phyloP scores from a whole-genome alignment of 2,329 filamentous ascomycete genomes.

The Aspergillus sp. region DNA sequence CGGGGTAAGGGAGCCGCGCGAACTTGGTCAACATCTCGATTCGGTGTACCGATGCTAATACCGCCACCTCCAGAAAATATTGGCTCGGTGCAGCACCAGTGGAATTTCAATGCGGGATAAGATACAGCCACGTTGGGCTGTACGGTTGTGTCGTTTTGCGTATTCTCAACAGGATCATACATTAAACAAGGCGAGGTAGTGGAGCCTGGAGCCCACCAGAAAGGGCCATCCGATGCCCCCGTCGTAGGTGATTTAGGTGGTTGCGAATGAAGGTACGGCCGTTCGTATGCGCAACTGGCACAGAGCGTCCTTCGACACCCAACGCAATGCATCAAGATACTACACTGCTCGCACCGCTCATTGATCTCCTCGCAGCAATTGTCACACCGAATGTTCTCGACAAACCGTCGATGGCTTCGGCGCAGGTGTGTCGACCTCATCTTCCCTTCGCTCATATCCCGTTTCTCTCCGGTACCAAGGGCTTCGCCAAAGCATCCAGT shows the following conservation, averaged over 20 bases:
- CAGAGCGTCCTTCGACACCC: constrained; percentile 61
- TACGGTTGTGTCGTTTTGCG: constrained; percentile 30
- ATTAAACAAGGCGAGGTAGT: constrained; percentile 58
- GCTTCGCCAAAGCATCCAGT: constrained; percentile 56
- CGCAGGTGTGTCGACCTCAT: constrained; percentile 55
- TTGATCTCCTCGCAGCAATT: constrained; percentile 54
- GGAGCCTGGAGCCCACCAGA: constrained; percentile 62
- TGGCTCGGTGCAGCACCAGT: constrained; percentile 62
- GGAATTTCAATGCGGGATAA: constrained; percentile 55
- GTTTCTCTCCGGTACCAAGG: constrained; percentile 50
- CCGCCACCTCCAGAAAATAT: constrained; percentile 61
- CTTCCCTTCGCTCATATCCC: constrained; percentile 52
- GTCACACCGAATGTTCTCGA: constrained; percentile 55
- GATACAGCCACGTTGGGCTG: constrained; percentile 35
- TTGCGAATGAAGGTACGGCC: constrained; percentile 44
- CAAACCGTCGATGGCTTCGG: constrained; percentile 53
- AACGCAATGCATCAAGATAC: constrained; percentile 62
- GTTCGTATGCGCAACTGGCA: constrained; percentile 59
- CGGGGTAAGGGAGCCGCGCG: constrained; percentile 58
- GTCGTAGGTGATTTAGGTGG: constrained; percentile 14
- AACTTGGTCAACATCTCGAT: constrained; percentile 55
- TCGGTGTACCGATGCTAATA: constrained; percentile 57
- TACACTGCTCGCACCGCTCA: constrained; percentile 61
- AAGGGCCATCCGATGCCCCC: constrained; percentile 34
- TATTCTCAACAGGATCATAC: constrained; percentile 48